Conservation (phyloP, 352 stramenopile genomes). For the Pseudoperonospora humuli region DNA sequence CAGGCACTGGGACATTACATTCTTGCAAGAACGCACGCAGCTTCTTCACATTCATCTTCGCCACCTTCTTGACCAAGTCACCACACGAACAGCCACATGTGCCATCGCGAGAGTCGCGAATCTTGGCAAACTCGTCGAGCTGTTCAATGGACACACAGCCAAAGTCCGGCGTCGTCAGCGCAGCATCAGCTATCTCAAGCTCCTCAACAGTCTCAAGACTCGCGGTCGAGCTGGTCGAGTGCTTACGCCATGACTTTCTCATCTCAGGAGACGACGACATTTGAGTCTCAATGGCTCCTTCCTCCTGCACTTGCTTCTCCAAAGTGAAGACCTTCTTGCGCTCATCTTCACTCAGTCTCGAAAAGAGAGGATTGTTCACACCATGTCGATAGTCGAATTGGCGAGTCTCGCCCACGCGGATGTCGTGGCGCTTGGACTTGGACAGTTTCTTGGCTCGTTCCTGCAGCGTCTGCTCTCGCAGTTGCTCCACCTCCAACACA, state of each 20-base stretch:
- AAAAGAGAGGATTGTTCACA: constrained; percentile 70
- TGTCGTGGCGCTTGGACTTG: constrained; percentile 44
- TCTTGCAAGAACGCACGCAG: constrained; percentile 59
- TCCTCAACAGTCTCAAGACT: constrained; percentile 15
- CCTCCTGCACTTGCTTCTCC: constrained; percentile 21
- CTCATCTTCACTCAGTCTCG: constrained; percentile 55
- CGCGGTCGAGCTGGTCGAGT: constrained; percentile 21
- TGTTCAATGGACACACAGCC: constrained; percentile 75
- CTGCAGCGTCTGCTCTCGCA: constrained; percentile 41
- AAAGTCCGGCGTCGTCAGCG: constrained; percentile 48
- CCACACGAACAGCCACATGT: constrained; percentile 75
- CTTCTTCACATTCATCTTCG: constrained; percentile 82
- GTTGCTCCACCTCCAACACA: constrained; percentile 60
- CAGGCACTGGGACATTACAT: constrained; percentile 36
- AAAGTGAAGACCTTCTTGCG: constrained; percentile 59
- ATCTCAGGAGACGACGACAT: constrained; percentile 19
- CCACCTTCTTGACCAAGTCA: constrained; percentile 74
- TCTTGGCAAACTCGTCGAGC: constrained; percentile 74
- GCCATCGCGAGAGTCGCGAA: constrained; percentile 71
- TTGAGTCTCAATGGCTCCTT: constrained; percentile 20
- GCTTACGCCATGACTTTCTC: constrained; percentile 25
- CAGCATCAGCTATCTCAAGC: constrained; percentile 14
- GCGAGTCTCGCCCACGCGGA: constrained; percentile 60
- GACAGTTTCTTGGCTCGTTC: constrained; percentile 50
- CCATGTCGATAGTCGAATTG: constrained; percentile 79